phyloP scores from a whole-genome alignment of 768 basidiomycete species.

The Leccinum variicolor region DNA sequence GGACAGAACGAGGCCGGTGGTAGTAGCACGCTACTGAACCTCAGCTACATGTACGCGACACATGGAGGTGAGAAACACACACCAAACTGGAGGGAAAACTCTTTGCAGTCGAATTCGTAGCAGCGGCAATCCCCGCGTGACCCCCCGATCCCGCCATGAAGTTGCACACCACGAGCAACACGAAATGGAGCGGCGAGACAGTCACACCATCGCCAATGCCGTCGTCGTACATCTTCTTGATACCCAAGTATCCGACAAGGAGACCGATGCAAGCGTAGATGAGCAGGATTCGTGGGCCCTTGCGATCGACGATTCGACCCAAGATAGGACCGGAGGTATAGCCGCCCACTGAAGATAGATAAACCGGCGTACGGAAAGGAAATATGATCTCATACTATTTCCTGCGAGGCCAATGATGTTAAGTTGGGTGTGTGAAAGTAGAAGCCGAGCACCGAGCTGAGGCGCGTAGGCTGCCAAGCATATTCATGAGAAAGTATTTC shows the following conservation, averaged over 20 bases:
- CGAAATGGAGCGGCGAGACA: slow-evolving; percentile 42
- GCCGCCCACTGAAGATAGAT: slow-evolving; percentile 55
- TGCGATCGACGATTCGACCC: slow-evolving; percentile 74
- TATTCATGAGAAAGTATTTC: background rate
- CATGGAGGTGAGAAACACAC: slow-evolving; percentile 22
- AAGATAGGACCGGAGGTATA: slow-evolving; percentile 73
- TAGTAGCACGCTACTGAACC: slow-evolving; percentile 58
- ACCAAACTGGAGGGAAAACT: slow-evolving; percentile 75
- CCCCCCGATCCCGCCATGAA: slow-evolving; percentile 78
- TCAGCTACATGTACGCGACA: background rate
- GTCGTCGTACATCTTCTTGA: slow-evolving; percentile 61
- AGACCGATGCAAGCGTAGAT: slow-evolving; percentile 55
- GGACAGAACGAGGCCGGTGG: slow-evolving; percentile 76
- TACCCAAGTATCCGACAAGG: slow-evolving; percentile 71
- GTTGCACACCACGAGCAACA: slow-evolving; percentile 55
- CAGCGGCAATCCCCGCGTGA: slow-evolving; percentile 64
- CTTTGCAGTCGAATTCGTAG: slow-evolving; percentile 80
- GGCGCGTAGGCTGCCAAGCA: slow-evolving; percentile 69
- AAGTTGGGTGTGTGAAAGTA: slow-evolving; percentile 74
- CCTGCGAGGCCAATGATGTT: slow-evolving; percentile 80
- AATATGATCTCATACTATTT: slow-evolving; percentile 48
- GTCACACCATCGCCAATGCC: slow-evolving; percentile 40
- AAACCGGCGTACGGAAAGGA: background rate
- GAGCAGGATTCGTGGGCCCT: slow-evolving; percentile 70
- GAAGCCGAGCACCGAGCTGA: slow-evolving; percentile 74